These are phyloP conservation scores for Fusarium sp. DNA, from an alignment of 2,329 filamentous ascomycete species.

Conservation along the genomic window DNA sequence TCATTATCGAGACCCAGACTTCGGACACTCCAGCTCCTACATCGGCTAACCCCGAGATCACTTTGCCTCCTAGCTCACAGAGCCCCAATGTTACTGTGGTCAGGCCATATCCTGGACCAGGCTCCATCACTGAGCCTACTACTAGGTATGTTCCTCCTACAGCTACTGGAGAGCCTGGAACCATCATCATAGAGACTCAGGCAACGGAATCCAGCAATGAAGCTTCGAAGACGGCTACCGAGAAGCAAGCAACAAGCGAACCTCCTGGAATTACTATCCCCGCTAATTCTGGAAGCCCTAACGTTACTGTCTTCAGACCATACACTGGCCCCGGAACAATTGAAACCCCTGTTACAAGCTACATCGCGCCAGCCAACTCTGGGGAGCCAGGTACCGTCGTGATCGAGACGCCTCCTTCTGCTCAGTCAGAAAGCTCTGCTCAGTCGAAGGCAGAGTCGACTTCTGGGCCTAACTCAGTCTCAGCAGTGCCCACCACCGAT, in stretches of 20 bases:
- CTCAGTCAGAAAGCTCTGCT: background rate
- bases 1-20: slow-evolving; percentile 35
- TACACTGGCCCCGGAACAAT: slow-evolving; percentile 36
- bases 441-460: background rate
- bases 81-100: slow-evolving; percentile 31
- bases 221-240: slow-evolving; percentile 1
- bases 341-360: slow-evolving; percentile 18
- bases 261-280: slow-evolving; percentile 22
- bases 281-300: slow-evolving; percentile 13
- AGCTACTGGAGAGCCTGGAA: slow-evolving; percentile 25
- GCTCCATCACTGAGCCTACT: slow-evolving; percentile 12
- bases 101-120: slow-evolving; percentile 30
- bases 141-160: slow-evolving; percentile 27
- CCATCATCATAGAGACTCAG: slow-evolving; percentile 34
- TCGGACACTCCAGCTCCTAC: slow-evolving; percentile 3
- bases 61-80: slow-evolving; percentile 27
- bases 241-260: background rate
- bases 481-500: slow-evolving; percentile 6
- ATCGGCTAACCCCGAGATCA: slow-evolving; percentile 5
- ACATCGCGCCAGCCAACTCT: slow-evolving; percentile 7
- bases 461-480: slow-evolving; percentile 11
- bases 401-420: slow-evolving; percentile 32
- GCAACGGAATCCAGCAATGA: no score
- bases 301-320: slow-evolving; percentile 33
- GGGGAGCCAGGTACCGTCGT: slow-evolving; percentile 33